Evolutionary conservation across 768 basidiomycete genomes (phyloP).

Genomic region (Leccinum broughii): DNA sequence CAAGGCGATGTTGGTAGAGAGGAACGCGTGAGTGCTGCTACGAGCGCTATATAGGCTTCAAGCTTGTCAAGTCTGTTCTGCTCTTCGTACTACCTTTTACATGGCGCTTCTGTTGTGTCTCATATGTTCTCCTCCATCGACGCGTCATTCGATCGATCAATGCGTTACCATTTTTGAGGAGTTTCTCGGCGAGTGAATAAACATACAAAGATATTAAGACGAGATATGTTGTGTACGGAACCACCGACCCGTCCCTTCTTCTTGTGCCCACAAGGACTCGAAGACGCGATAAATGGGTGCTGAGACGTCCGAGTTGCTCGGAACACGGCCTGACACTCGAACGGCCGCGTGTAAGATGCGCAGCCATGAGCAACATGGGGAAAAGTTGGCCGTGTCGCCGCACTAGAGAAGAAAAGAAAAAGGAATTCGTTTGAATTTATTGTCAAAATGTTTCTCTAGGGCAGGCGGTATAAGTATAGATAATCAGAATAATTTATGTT

Average conservation of each 20-base stretch:
- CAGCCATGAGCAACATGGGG: conserved; percentile 91
- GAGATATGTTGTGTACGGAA: conserved; percentile 43
- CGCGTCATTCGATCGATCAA: no score
- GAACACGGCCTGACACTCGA: conserved; percentile 89
- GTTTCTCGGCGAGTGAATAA: no score
- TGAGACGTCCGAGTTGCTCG: conserved; percentile 78
- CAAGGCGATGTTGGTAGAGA: no score
- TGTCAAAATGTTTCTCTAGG: conserved; percentile 18
- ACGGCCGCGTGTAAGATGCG: conserved; percentile 63
- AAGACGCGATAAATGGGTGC: conserved; percentile 66
- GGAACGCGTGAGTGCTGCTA: no score
- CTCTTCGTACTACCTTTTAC: no score
- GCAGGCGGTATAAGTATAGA: conserved; percentile 8
- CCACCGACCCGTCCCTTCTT: conserved; percentile 79
- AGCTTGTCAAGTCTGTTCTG: no score
- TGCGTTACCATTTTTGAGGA: no score
- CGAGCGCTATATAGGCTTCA: no score
- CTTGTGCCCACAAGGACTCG: conserved; percentile 30
- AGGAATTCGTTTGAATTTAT: neutral
- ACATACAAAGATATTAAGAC: neutral
- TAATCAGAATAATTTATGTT: no score
- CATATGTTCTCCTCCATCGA: no score
- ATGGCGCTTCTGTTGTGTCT: no score
- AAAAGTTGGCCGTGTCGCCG: conserved; percentile 80
- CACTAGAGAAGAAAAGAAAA: conserved; percentile 47